Base-by-base conservation (phyloP, 768 basidiomycete species). In the Trametes cubensis region DNA sequence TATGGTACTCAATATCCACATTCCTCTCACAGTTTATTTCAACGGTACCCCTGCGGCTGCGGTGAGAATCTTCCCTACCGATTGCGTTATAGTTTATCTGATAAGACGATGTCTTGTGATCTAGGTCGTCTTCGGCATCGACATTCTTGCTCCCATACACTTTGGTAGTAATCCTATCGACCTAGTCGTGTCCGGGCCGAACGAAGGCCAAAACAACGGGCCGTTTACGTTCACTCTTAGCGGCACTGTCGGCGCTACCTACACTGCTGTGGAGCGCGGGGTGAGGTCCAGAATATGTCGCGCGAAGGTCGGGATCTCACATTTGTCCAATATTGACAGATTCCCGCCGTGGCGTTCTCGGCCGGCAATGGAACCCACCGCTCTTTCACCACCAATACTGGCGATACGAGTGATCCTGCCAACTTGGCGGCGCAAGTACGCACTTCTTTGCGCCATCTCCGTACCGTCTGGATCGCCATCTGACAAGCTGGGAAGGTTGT, bases 21-120 rank as follows among this genome's bases (percentile, higher is more conserved):
- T 39, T 18, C 46, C 11, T 34, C 8, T 39, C 25, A 8, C 45
- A 72, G 73, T 69, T 58, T 74, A 74, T 52, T 72, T 74, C 64
- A 74, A 74, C 54, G 73, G 71, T 25, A 74, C 73, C 2, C 73
- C 73, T n/a, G 70, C 70, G 44, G 73, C 73, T 11, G 53, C 70
- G 38, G 72, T 69, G 25, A 30, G 65, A 39, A 48, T 38, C 25
- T 17, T n/a, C 21, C 18, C 38, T 15, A 25, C n/a, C 39, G 34
- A 8, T 25, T 14, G n/a, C 34, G 7, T 51, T 4, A 23, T 8
- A 3, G n/a, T 17, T 44, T 44, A 50, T 58, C 61, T 62, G 49
- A 61, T 59, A 30, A 55, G 34, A 21, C n/a, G 21, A 18, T 48
- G 11, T 14, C 52, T 7, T 23, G 14, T 44, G 57, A 55, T 23